These are phyloP conservation scores for Malassezia pachydermatis DNA, from an alignment of 1,284 basidiomycete genomes.

Conservation along the genomic window DNA sequence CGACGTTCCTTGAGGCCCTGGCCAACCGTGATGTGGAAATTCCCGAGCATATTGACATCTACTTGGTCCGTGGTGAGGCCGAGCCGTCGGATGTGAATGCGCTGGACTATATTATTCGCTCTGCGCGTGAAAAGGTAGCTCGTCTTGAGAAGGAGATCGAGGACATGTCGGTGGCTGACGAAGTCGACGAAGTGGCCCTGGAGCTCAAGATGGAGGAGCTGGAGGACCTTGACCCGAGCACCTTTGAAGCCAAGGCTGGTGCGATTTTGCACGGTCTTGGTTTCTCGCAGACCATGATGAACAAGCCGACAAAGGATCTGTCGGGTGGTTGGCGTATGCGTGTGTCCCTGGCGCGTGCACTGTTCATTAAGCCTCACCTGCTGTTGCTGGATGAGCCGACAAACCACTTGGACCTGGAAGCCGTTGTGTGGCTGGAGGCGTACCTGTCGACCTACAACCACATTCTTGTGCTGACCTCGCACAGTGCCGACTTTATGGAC, in stretches of 20 bases:
- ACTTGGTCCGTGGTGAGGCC: conserved; percentile 87
- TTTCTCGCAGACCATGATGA: conserved; percentile 84
- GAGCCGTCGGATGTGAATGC: conserved; percentile 95
- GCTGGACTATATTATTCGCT: conserved; percentile 85
- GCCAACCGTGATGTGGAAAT: conserved; percentile 68
- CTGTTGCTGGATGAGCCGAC: conserved; percentile 64
- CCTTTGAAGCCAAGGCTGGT: conserved; percentile 90
- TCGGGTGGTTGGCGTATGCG: conserved; percentile 98
- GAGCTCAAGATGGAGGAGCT: conserved; percentile 89
- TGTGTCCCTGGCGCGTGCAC: conserved; percentile 85
- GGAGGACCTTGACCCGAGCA: conserved; percentile 88
- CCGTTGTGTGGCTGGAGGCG: conserved; percentile 96
- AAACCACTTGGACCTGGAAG: conserved; percentile 87
- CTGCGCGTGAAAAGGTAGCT: conserved; percentile 89
- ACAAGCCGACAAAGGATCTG: conserved; percentile 94
- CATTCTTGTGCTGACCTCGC: conserved; percentile 79
- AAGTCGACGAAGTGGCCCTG: conserved; percentile 74
- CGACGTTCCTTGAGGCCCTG: conserved; percentile 51
- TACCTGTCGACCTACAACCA: conserved; percentile 97
- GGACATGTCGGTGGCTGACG: conserved; percentile 77
- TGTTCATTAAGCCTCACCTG: conserved; percentile 93
- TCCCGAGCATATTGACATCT: conserved; percentile 91
- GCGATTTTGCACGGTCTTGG: conserved; percentile 94
- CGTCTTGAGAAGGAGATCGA: conserved; percentile 88
- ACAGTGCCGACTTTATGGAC: conserved; percentile 99